Evolutionary conservation across 78 protist species (phyloP).

Genomic region (Speleostelium caveatum): DNA sequence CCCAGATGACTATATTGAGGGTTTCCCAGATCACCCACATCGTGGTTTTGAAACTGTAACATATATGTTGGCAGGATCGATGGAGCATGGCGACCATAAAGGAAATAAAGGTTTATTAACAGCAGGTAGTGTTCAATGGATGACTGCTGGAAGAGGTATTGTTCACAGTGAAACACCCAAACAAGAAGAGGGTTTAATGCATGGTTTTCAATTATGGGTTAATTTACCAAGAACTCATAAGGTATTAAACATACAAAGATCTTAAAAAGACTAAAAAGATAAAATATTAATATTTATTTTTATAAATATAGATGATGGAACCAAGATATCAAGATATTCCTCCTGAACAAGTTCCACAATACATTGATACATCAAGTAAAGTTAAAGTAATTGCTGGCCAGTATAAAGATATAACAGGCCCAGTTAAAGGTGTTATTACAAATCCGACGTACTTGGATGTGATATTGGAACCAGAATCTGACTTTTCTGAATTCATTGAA

Average conservation of each 20-base stretch:
- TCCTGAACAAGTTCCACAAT: too few relatives aligned
- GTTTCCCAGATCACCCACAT: slow-evolving; percentile 91
- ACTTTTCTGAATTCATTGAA: slow-evolving; percentile 11
- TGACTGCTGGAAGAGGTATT: too few relatives aligned
- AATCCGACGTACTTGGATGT: slow-evolving; percentile 59
- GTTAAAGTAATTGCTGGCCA: slow-evolving; percentile 65
- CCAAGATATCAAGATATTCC: too few relatives aligned
- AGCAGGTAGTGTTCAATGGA: too few relatives aligned
- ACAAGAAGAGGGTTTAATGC: slow-evolving; percentile 14
- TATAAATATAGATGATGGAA: too few relatives aligned
- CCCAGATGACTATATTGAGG: slow-evolving; percentile 73
- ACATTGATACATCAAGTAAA: background rate
- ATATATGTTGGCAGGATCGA: slow-evolving; percentile 79
- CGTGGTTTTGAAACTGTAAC: too few relatives aligned
- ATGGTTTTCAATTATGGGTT: slow-evolving; percentile 89
- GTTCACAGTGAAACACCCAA: slow-evolving; percentile 80
- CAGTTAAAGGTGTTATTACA: too few relatives aligned
- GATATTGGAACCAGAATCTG: slow-evolving; percentile 7
- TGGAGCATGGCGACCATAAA: slow-evolving; percentile 80
- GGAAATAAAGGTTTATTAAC: slow-evolving; percentile 81
- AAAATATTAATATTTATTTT: too few relatives aligned
- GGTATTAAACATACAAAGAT: too few relatives aligned
- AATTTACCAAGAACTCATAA: slow-evolving; percentile 83
- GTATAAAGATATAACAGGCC: slow-evolving; percentile 13
- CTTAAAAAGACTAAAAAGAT: too few relatives aligned